A percentile compares a stretch with the other conserved stretches of the same genome.
Evolutionary conservation across 2,329 filamentous ascomycete species (phyloP).

Genomic region (Claviceps sp.): DNA sequence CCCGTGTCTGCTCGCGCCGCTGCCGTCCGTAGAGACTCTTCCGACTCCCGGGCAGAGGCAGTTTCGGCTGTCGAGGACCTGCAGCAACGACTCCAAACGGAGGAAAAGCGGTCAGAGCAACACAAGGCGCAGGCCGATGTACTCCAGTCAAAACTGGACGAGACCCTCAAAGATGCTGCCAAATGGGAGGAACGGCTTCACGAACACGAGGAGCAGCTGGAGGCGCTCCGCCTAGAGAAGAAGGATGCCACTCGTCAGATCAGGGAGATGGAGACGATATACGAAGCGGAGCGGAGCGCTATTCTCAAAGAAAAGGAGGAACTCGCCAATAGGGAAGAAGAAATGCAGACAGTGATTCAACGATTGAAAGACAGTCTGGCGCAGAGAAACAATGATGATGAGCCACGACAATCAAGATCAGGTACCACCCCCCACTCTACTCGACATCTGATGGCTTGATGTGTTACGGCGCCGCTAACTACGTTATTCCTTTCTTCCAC

Average conservation of each 20-base stretch:
- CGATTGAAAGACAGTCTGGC: conserved; percentile 80
- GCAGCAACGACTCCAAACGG: conserved; percentile 67
- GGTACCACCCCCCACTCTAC: conserved; percentile 26
- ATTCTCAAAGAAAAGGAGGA: conserved; percentile 90
- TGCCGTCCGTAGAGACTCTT: conserved; percentile 45
- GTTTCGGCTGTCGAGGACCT: conserved; percentile 71
- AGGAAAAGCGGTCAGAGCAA: conserved; percentile 65
- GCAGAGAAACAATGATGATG: conserved; percentile 53
- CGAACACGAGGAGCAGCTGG: conserved; percentile 73
- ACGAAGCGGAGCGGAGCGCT: conserved; percentile 77
- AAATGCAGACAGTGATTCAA: conserved; percentile 82
- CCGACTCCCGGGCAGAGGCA: conserved; percentile 68
- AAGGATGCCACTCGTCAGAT: conserved; percentile 71
- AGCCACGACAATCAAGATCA: conserved; percentile 43
- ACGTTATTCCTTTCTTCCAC: conserved; percentile 6
- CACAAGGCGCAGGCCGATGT: conserved; percentile 76
- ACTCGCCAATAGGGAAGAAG: conserved; percentile 69
- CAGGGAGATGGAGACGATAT: conserved; percentile 83
- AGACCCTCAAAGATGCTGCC: conserved; percentile 67
- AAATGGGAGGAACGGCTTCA: conserved; percentile 80
- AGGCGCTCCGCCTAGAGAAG: conserved; percentile 71
- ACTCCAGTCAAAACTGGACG: conserved; percentile 74
- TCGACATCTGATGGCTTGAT: background rate
- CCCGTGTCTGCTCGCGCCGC: conserved; percentile 63
- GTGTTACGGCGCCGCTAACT: conserved; percentile 9